These are phyloP conservation scores for Phycomyces nitens DNA, from an alignment of 192 early-diverging fungal genomes.

Conservation along the genomic window DNA sequence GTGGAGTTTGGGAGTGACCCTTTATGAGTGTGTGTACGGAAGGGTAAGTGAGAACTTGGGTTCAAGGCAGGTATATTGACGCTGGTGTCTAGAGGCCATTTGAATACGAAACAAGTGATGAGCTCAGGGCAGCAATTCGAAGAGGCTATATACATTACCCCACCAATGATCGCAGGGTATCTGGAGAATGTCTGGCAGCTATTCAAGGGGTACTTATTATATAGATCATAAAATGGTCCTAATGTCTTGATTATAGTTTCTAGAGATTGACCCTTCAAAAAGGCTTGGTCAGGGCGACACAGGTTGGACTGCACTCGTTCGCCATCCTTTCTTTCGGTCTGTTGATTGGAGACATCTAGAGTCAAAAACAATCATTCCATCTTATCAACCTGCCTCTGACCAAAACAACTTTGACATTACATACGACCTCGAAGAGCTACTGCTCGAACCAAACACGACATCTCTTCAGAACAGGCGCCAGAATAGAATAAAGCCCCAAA, in stretches of 20 bases:
- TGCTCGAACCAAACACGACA: slow-evolving; percentile 59
- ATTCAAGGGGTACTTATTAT: slow-evolving; percentile 62
- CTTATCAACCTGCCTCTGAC: slow-evolving; percentile 51
- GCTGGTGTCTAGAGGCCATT: slow-evolving; percentile 36
- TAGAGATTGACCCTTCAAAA: slow-evolving; percentile 47
- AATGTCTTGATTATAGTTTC: slow-evolving; percentile 36
- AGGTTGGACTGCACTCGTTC: slow-evolving; percentile 39
- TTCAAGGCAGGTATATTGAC: background rate
- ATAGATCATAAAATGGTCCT: background rate
- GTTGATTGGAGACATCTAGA: slow-evolving; percentile 44
- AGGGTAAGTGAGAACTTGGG: slow-evolving; percentile 37
- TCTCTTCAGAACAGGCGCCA: background rate
- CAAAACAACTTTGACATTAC: slow-evolving; percentile 87
- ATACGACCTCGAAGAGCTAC: slow-evolving; percentile 87
- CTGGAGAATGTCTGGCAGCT: slow-evolving; percentile 61
- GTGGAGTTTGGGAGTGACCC: slow-evolving; percentile 90
- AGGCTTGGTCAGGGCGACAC: slow-evolving; percentile 45
- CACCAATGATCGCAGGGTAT: slow-evolving; percentile 45
- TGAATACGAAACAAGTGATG: slow-evolving; percentile 55
- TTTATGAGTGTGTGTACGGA: slow-evolving; percentile 86
- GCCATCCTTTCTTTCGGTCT: slow-evolving; percentile 51
- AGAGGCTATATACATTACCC: slow-evolving; percentile 65
- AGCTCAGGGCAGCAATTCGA: slow-evolving; percentile 63
- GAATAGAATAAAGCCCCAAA: background rate
- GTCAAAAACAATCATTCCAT: slow-evolving; percentile 41